These are phyloP conservation scores for Fusarium camptoceras DNA, from an alignment of 2,329 filamentous ascomycete species.

Conservation along the genomic window DNA sequence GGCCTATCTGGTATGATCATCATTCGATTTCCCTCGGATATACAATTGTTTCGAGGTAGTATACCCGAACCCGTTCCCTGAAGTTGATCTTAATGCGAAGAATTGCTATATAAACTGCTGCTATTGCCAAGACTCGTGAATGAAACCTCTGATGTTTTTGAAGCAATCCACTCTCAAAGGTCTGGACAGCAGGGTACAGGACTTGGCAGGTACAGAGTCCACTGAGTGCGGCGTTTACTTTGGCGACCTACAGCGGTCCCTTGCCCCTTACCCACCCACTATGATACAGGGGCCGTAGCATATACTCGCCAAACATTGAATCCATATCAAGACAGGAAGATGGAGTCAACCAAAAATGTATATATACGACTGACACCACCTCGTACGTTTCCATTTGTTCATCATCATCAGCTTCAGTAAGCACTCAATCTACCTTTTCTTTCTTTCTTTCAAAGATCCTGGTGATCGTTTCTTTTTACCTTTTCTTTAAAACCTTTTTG, in stretches of 20 bases:
- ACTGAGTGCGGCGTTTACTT: background rate
- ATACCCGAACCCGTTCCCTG: conserved; percentile 5
- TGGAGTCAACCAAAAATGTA: conserved; percentile 2
- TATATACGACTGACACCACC: conserved; percentile 33
- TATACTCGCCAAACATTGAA: background rate
- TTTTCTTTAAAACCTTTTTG: conserved; percentile 6
- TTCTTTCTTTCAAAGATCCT: conserved; percentile 35
- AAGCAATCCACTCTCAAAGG: conserved; percentile 17
- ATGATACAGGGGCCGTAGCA: conserved; percentile 44
- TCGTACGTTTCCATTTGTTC: conserved; percentile 5
- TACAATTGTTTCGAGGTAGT: conserved; percentile 15
- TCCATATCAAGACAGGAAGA: background rate
- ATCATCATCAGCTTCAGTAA: conserved; percentile 38
- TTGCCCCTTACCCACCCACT: conserved; percentile 34
- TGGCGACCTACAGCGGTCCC: conserved; percentile 4
- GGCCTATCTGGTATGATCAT: background rate
- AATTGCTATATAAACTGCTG: conserved; percentile 3
- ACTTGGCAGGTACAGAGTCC: background rate
- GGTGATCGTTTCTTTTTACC: conserved; percentile 40
- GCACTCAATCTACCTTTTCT: conserved; percentile 22
- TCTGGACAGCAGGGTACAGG: conserved; percentile 8
- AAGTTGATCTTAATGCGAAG: conserved; percentile 10
- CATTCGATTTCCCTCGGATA: conserved; percentile 19
- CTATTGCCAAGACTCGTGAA: conserved; percentile 15
- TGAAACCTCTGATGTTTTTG: conserved; percentile 38